Base-by-base conservation (phyloP, 371 early-diverging fungal genomes). In the Mortierella sp. region DNA sequence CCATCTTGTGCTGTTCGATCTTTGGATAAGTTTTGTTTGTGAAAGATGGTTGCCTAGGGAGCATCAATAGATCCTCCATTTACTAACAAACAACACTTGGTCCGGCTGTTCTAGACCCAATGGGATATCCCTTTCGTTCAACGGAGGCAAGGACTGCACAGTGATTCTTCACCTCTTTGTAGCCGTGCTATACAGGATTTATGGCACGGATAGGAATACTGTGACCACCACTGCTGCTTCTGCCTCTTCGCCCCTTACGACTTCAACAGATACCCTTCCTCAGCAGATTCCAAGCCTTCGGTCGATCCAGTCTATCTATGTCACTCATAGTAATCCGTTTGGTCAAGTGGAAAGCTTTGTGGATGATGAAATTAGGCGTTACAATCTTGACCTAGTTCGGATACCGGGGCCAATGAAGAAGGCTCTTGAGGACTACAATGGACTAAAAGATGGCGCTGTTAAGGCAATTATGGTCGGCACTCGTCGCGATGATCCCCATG, bases 81-180 rank as follows among this genome's bases (percentile, higher is more conserved):
- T 6, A 9, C 30, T 59, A 14, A 28, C 16, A 19, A 19, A 19
- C 12, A n/a, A 23, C 1, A 16, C n/a, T 26, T 53, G 26, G 21
- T 16, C 19, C 57, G 46, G 9, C 43, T 18, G 29, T 18, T 61
- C 25, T 71, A 91, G 90, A 23, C 69, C 81, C 18, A 80, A 88
- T 7, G 86, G 85, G 1, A 66, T 93, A 7, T 86, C 94, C 2
- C 75, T 98, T 30, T 93, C 94, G 62, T 98, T 97, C 76, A 98
- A 98, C 79, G 99, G 99, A 16, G 99, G 99, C 25, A 98, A 98
- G 81, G 99, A 98, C 81, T 98, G 99, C 83, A 97, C 97, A 1
- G 96, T 96, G 9, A 82, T 98, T 57, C 84, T 98, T 30, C 93
- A 95, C 81, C 82, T 98, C 26, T 88, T 93, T 15, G 84, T 87